Evolutionary conservation across 805 yeast genomes (phyloP), one percentile per base, ranked within the genome.

Genomic region (Saturnispora saitoi): DNA sequence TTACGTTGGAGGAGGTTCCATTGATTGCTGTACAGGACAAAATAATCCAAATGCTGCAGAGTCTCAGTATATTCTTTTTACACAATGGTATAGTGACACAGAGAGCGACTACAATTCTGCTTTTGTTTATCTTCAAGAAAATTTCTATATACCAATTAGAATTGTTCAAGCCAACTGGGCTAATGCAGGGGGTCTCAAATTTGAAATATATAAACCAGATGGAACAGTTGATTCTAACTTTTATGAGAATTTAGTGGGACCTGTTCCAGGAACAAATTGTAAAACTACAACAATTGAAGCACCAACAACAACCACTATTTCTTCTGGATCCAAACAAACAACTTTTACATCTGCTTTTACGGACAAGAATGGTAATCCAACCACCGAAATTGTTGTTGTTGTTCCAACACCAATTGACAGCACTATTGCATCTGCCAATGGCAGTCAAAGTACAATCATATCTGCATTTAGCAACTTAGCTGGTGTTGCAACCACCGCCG

Each of bases 21-120:
- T 69, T 26, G 60, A 58, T 28, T 71, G 76, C 55, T 63, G 71
- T 55, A 48, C 54, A 26, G 49, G 57, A 14, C 19, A n/a, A 2
- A 24, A n/a, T 17, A 10, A 19, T 11, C 43, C 45, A 14, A 20
- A n/a, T n/a, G n/a, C 34, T 3, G 47, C 46, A 29, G 24, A 20
- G 14, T 45, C 48, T 9, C 40, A 43, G 7, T 26, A 46, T 11
- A 38, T 52, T 14, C 31, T 55, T 44, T 48, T 32, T 12, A 42
- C 52, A 4, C 41, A 44, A 30, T 49, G 47, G 38, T 11, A 32
- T 5, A 14, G 20, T 12, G 44, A 28, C 28, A 24, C 11, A 11
- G 15, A 50, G 20, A 12, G 9, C 24, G n/a, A 19, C n/a, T 9
- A 19, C 15, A 36, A 17, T 19, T 19, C 26, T 4, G 42, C 43